Percentiles rank a stretch among this genome's conserved stretches.
Conservation (phyloP, 768 basidiomycete species). For the Paxillus involutus region DNA sequence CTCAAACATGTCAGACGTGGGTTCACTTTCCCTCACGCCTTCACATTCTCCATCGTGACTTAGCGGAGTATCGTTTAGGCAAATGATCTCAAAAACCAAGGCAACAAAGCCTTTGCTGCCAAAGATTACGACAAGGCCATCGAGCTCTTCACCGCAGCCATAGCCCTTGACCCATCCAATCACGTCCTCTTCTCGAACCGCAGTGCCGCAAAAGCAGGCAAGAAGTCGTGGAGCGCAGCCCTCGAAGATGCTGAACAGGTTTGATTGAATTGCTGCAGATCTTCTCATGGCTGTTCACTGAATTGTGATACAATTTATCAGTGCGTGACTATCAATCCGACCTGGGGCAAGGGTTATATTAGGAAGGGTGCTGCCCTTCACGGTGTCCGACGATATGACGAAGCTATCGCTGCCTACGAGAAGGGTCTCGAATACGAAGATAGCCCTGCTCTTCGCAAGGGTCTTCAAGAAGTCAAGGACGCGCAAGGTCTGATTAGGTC, state of each 20-base stretch:
- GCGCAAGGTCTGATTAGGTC: slow-evolving; percentile 61
- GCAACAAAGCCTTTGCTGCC: slow-evolving; percentile 94
- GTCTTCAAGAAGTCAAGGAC: slow-evolving; percentile 83
- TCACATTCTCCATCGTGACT: slow-evolving; percentile 19
- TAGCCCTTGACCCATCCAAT: slow-evolving; percentile 78
- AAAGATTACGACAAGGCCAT: slow-evolving; percentile 91
- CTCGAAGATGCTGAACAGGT: slow-evolving; percentile 91
- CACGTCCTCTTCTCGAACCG: slow-evolving; percentile 92
- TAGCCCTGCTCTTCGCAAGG: slow-evolving; percentile 79
- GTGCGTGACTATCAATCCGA: slow-evolving; percentile 78
- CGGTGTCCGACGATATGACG: slow-evolving; percentile 73
- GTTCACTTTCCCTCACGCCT: slow-evolving; percentile 8
- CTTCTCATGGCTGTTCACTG: slow-evolving; percentile 1
- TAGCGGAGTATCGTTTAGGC: slow-evolving; percentile 32
- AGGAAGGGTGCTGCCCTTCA: slow-evolving; percentile 94
- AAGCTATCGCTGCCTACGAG: slow-evolving; percentile 84
- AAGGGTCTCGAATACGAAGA: slow-evolving; percentile 80
- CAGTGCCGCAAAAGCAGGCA: slow-evolving; percentile 87
- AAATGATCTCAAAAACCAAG: slow-evolving; percentile 80
- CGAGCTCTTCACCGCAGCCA: slow-evolving; percentile 78
- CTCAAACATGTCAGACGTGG: slow-evolving; percentile 35
- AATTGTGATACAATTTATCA: slow-evolving; percentile 26
- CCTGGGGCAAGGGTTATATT: slow-evolving; percentile 89
- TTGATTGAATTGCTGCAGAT: neutral
- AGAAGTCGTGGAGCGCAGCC: slow-evolving; percentile 73